Evolutionary conservation across 805 yeast species (phyloP), one percentile per base, ranked within the genome.

Genomic region (Cyberlindnera japonica): DNA sequence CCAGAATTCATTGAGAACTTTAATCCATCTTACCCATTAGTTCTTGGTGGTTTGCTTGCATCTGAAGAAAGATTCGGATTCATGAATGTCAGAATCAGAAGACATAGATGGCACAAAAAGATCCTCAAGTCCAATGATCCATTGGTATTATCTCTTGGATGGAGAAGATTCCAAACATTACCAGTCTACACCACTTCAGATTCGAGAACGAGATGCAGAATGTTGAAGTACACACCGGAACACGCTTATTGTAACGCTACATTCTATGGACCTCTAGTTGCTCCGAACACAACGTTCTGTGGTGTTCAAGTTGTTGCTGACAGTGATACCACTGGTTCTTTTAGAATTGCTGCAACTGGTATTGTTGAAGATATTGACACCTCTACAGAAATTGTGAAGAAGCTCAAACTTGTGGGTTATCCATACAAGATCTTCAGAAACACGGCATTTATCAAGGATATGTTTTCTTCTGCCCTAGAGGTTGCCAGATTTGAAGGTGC

Each of bases 401-500:
- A 93, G 62, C 74, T 93, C 66, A 93, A 93, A 63, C 74, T 93
- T 41, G 96, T 93, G 28, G 99, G 99, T 36, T 76, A 88, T 61
- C 98, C 99, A 16, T 79, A 83, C 63, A 90, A 93, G 71, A 78
- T 93, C 35, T 91, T 83, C 78, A 82, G 88, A 58, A 93, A 93
- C 65, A 93, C 99, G 5, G 99, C 99, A 2, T 93, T 95, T 61
- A 83, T 93, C 58, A 91, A 88, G 65, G 97, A 91, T 57, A 93
- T 93, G 99, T 93, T 93, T 62, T 72, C 83, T 20, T 81, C 93
- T 44, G 76, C 95, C 0, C 71, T 93, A 64, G 99, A 93, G 66
- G 96, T 91, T 42, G 98, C 98, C 28, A 86, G 89, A 61, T 93
- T 93, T 58, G 99, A 93, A 68, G 99, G 99, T 43, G 99, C 99